These are phyloP conservation scores for Camellia granthamiana DNA, from an alignment of 148 eudicot genomes.

Conservation along the genomic window DNA sequence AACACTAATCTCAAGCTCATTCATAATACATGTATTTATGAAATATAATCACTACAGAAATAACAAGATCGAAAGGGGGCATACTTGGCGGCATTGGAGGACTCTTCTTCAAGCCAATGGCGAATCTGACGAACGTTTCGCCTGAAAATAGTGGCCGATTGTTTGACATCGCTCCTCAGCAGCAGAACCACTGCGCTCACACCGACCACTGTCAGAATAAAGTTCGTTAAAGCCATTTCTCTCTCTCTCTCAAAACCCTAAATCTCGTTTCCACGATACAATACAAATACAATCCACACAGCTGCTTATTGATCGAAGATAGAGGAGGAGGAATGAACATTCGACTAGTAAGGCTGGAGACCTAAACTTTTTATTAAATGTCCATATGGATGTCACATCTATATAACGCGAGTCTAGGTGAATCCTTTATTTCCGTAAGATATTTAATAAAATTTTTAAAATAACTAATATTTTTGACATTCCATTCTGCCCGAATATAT, in stretches of 20 bases:
- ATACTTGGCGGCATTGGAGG: constrained; percentile 68
- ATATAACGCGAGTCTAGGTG: too few relatives aligned
- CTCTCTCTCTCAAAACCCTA: constrained; percentile 7
- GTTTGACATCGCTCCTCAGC: constrained; percentile 73
- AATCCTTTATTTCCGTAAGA: too few relatives aligned
- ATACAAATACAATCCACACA: background rate
- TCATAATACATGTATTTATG: background rate
- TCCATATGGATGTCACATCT: too few relatives aligned
- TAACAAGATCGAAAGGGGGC: background rate
- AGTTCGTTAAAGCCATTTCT: constrained; percentile 73
- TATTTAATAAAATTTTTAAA: too few relatives aligned
- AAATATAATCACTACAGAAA: background rate
- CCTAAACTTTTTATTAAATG: too few relatives aligned
- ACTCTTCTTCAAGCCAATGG: constrained; percentile 83
- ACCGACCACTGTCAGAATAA: constrained; percentile 73
- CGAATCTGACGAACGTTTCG: constrained; percentile 81
- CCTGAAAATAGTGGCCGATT: constrained; percentile 67
- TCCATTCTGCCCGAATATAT: too few relatives aligned
- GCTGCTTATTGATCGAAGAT: background rate
- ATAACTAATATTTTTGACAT: too few relatives aligned
- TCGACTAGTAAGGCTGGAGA: background rate
- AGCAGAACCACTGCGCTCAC: constrained; percentile 72
- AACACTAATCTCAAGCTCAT: background rate
- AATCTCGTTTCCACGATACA: background rate
- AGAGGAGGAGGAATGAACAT: background rate